Evolutionary conservation across 306 rosid species (phyloP), one percentile per base, ranked within the genome.

Genomic region (Acacia acuminata): DNA sequence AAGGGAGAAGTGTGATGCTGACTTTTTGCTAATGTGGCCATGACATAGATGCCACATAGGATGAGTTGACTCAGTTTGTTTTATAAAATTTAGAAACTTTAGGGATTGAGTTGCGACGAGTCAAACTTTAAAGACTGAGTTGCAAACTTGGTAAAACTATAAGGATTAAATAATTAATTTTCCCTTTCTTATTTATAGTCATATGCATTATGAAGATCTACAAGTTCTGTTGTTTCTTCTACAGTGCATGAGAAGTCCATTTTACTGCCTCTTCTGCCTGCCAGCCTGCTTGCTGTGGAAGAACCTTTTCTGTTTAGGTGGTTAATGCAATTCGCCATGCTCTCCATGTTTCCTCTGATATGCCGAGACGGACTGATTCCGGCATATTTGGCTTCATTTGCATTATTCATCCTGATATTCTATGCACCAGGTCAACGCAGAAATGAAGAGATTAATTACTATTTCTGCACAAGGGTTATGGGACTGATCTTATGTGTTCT

Each of bases 221-320:
- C 55, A 24, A 47, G 42, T 80, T 78, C 77, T 78, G n/a, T 45
- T 79, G 53, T 19, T 58, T 60, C 14, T 55, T 71, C 34, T 64
- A 22, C 96, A 96, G 99, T 96, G 89, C 98, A 94, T 43, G 99
- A 96, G 86, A 96, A 96, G 89, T 96, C 97, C 42, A 92, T 96
- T 83, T 82, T 94, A 85, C 83, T 96, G 66, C 99, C 97, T 67
- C 94, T 93, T 87, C 91, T 96, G 79, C 99, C 99, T 5, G 96
- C 92, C 61, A 96, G 85, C 83, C 89, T 92, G 77, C 85, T 93
- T 67, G 99, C 99, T 66, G 56, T 83, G 75, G 94, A 96, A 87
- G 96, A 91, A 67, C 98, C 99, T 75, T 86, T 87, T 71, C 80
- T 90, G 48, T 84, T 84, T 9, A 67, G 71, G 71, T 92, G 94